A percentile compares a stretch with the other conserved stretches of the same genome.
phyloP scores from a whole-genome alignment of 805 yeast species.

The Hanseniaspora pseudoguilliermondii region DNA sequence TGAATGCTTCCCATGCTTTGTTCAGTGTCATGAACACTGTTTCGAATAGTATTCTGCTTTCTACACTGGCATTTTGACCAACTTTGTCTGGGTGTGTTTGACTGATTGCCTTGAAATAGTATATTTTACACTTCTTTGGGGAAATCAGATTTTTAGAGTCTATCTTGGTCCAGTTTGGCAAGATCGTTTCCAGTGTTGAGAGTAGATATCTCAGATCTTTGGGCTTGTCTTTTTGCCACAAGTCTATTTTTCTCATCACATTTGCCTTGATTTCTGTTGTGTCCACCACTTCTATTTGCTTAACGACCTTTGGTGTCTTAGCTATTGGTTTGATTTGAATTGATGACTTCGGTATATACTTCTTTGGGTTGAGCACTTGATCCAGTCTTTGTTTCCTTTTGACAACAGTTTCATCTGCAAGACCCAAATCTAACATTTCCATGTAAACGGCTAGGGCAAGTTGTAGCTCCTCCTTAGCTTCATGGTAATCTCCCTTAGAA shows the following conservation, averaged over 20 bases:
- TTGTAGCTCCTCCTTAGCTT: slow-evolving; percentile 57
- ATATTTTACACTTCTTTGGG: slow-evolving; percentile 77
- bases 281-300: slow-evolving; percentile 42
- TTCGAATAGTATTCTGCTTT: slow-evolving; percentile 73
- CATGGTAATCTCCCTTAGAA: slow-evolving; percentile 73
- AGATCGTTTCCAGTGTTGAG: slow-evolving; percentile 50
- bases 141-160: slow-evolving; percentile 64
- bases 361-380: slow-evolving; percentile 44
- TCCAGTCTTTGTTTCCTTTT: slow-evolving; percentile 77
- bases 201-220: slow-evolving; percentile 69
- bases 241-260: slow-evolving; percentile 40
- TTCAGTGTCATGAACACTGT: slow-evolving; percentile 72
- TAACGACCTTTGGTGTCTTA: slow-evolving; percentile 33
- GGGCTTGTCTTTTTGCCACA: slow-evolving; percentile 67
- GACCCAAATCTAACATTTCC: slow-evolving; percentile 53
- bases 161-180: slow-evolving; percentile 56
- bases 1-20: slow-evolving; percentile 81
- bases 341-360: slow-evolving; percentile 2
- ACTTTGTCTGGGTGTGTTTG: slow-evolving; percentile 83
- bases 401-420: slow-evolving; percentile 47
- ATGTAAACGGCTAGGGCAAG: slow-evolving; percentile 54
- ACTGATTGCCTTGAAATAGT: slow-evolving; percentile 81
- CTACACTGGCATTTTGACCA: slow-evolving; percentile 41
- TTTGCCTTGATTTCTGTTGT: slow-evolving; percentile 50
- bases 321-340: slow-evolving; percentile 25